Evolutionary conservation across 139 green algal species (phyloP).

Genomic region (Volvox africanus): DNA sequence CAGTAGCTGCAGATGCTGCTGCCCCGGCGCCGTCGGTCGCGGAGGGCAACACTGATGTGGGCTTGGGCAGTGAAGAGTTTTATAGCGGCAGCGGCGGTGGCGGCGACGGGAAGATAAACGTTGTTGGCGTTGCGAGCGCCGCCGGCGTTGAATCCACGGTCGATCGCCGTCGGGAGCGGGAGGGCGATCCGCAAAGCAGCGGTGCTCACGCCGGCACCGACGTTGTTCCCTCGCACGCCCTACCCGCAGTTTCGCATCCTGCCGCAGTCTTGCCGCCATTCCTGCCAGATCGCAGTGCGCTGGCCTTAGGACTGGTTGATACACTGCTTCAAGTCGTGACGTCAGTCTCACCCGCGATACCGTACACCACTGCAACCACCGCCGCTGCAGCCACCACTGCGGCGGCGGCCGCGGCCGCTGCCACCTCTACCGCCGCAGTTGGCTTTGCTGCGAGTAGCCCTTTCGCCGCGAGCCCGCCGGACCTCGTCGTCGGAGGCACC

Average conservation of each 20-base stretch:
- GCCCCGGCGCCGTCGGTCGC: neutral
- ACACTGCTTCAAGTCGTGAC: slow-evolving; percentile 36
- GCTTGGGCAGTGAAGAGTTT: neutral
- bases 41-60: neutral
- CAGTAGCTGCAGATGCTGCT: too few species aligned
- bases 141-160: too few species aligned
- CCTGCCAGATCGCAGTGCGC: neutral
- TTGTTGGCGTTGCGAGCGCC: too few species aligned
- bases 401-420: slow-evolving; percentile 1
- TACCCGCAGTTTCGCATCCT: too few species aligned
- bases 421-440: too few species aligned
- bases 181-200: too few species aligned
- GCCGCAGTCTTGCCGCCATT: neutral
- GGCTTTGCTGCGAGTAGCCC: neutral
- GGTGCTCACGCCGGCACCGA: too few species aligned
- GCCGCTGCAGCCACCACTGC: neutral
- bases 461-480: neutral
- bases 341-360: neutral
- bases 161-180: too few species aligned
- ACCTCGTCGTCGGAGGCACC: neutral
- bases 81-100: neutral
- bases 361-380: neutral
- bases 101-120: neutral
- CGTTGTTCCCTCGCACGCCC: too few species aligned
- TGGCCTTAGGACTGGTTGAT: neutral